Base-by-base conservation (phyloP, 257 asterid genomes). In the Ocimum tenuiflorum region DNA sequence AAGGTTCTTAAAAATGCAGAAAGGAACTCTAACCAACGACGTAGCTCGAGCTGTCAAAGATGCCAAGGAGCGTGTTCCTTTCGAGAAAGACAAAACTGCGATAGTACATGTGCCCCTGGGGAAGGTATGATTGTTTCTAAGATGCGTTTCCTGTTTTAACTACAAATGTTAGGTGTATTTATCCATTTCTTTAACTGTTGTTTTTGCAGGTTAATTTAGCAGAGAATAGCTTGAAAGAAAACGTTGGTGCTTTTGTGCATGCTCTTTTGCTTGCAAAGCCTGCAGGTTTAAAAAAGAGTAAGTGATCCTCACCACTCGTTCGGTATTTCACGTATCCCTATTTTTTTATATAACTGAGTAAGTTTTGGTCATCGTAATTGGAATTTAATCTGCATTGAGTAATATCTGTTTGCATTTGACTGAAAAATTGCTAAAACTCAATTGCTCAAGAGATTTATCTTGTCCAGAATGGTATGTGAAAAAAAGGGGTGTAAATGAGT, bases 71-170 rank as follows among this genome's bases (percentile, higher is more conserved):
- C 79, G 88, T 48, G 81, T 89, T 69, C 82, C 77, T 60, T 92
- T 89, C 84, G 87, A 86, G 76, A 92, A 92, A 75, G 99, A 92
- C 66, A 92, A 89, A 86, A 86, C 94, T 74, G 99, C 99, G 73
- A 89, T 92, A 61, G 97, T 89, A 73, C 99, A 92, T 69, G 94
- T 83, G 39, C 95, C 95, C 52, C 79, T 92, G n/a, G 99, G 99
- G 75, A 89, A 92, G 99, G 99, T 92, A 72, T 65, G 48, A 23
- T 56, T 49, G 15, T 41, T 45, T 71, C 23, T 47, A 18, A 67
- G 15, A 7, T 71, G 70, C 68, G 29, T 13, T 24, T n/a, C 46
- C 12, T 63, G 51, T 39, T 20, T 59, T 6, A 50, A 29, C 36
- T 6, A 8, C 20, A 6, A 15, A 36, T 13, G 7, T 31, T 15